These are phyloP conservation scores for Aphanomyces stellatus DNA, from an alignment of 352 stramenopile species.

Conservation along the genomic window DNA sequence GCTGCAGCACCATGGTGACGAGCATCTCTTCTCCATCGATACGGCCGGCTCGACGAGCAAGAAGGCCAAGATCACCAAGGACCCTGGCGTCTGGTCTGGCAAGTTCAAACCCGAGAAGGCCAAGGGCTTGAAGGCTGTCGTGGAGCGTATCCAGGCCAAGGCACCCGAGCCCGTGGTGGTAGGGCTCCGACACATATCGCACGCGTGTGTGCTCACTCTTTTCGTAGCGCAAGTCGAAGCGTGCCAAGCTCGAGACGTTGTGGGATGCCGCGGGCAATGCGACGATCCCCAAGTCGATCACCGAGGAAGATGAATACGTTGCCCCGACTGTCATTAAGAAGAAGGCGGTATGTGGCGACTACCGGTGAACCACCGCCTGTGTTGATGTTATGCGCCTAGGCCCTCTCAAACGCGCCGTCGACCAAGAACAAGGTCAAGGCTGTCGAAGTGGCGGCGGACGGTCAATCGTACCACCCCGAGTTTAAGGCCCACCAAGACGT, in stretches of 20 bases:
- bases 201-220: not conserved
- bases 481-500: constrained; percentile 76
- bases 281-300: constrained; percentile 30
- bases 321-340: constrained; percentile 17
- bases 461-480: constrained; percentile 81
- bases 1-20: constrained; percentile 53
- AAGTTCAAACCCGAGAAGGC: constrained; percentile 15
- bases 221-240: constrained; percentile 23
- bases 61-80: constrained; percentile 38
- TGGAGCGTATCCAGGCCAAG: constrained; percentile 33
- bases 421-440: constrained; percentile 64
- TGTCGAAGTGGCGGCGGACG: constrained; percentile 58
- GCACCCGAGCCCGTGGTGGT: not conserved
- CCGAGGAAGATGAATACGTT: constrained; percentile 6
- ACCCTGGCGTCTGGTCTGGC: constrained; percentile 8
- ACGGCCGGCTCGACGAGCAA: constrained; percentile 54
- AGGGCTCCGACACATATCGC: not conserved
- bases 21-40: constrained; percentile 79
- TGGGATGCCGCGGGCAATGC: constrained; percentile 33
- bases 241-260: constrained; percentile 28
- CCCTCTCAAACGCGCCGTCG: constrained; percentile 25
- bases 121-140: constrained; percentile 10
- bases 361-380: not conserved
- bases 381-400: not conserved
- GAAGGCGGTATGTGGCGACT: constrained; percentile 15